Evolutionary conservation across 768 basidiomycete genomes (phyloP).

Genomic region (Arthromyces matolae): DNA sequence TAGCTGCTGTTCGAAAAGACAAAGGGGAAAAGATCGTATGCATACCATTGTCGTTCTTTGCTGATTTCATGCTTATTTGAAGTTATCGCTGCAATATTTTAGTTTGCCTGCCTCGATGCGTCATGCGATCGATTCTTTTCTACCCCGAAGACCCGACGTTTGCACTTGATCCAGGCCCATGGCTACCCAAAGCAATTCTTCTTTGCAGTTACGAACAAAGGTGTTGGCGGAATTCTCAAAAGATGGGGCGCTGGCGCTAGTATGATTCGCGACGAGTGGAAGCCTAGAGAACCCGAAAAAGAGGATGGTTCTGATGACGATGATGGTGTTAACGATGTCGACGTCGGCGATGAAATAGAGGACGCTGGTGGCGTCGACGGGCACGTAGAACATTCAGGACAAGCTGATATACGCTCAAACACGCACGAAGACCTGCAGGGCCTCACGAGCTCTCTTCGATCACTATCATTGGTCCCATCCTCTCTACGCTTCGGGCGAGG

Average conservation of each 20-base stretch:
- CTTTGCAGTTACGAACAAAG: conserved; percentile 89
- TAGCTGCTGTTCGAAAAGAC: conserved; percentile 72
- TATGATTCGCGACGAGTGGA: conserved; percentile 74
- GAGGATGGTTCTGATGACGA: conserved; percentile 24
- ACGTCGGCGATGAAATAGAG: conserved; percentile 25
- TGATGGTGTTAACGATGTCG: conserved; percentile 16
- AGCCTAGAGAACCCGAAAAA: conserved; percentile 32
- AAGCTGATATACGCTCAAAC: conserved; percentile 3
- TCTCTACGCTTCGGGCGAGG: conserved; percentile 75
- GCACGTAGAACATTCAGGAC: not conserved
- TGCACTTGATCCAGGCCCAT: conserved; percentile 81
- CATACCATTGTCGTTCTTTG: conserved; percentile 9
- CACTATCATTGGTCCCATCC: conserved; percentile 59
- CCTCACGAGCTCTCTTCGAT: conserved; percentile 43
- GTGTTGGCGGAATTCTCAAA: conserved; percentile 74
- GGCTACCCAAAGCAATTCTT: conserved; percentile 87
- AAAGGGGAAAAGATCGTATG: conserved; percentile 84
- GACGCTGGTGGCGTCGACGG: conserved; percentile 15
- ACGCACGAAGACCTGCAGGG: conserved; percentile 37
- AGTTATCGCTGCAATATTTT: not conserved
- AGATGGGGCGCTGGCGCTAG: conserved; percentile 85
- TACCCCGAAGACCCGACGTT: conserved; percentile 70
- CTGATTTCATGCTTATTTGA: not conserved
- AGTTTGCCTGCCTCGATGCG: conserved; percentile 78
- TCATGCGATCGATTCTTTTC: conserved; percentile 57